phyloP scores from a whole-genome alignment of 371 early-diverging fungal genomes.

The Mortierella sp. region DNA sequence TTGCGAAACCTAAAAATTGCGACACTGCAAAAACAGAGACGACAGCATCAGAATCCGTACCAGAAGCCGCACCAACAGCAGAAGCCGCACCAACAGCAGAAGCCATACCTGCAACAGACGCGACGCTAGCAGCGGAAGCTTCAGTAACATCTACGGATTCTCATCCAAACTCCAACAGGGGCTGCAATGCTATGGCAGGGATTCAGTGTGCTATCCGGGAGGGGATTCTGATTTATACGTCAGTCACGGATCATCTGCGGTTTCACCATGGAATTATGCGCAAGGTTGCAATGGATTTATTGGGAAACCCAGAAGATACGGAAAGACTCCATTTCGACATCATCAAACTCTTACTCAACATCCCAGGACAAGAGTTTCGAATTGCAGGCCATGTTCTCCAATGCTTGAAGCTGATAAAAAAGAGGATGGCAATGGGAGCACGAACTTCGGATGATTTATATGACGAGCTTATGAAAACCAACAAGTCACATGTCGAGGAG shows the following conservation, averaged over 20 bases:
- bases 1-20: not conserved
- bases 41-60: not conserved
- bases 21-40: not conserved
- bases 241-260: conserved; percentile 23
- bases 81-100: conserved; percentile 1
- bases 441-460: not conserved
- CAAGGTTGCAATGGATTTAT: conserved; percentile 27
- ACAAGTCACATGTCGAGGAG: not conserved
- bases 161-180: conserved; percentile 10
- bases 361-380: conserved; percentile 36
- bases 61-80: conserved; percentile 2
- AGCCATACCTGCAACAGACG: not conserved
- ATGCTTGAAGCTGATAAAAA: conserved; percentile 31
- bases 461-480: not conserved
- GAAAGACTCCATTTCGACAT: conserved; percentile 44
- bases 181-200: conserved; percentile 45
- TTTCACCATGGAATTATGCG: conserved; percentile 54
- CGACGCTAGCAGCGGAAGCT: not conserved
- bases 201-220: conserved; percentile 43
- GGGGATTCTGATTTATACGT: conserved; percentile 46
- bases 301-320: conserved; percentile 27
- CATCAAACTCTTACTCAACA: conserved; percentile 31
- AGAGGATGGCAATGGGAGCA: conserved; percentile 18
- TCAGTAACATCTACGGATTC: not conserved
- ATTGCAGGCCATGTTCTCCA: conserved; percentile 42